Conservation (phyloP, 2,329 filamentous ascomycete genomes). For the Periconia digitata region DNA sequence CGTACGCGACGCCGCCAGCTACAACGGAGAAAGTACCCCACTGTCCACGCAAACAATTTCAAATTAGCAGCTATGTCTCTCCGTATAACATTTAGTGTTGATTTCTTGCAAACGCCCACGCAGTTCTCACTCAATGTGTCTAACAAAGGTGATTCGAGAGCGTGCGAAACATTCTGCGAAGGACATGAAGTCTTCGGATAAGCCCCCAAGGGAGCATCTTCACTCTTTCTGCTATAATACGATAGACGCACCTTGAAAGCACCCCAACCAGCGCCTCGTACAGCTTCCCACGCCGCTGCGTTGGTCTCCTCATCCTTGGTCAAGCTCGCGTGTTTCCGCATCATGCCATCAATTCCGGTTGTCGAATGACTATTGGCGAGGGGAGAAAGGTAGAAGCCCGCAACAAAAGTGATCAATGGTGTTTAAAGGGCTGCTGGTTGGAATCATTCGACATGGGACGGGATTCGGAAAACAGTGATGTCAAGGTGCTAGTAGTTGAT, state of each 20-base stretch:
- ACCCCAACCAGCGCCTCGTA: conserved; percentile 66
- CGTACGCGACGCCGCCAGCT: conserved; percentile 63
- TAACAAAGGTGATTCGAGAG: too few species aligned
- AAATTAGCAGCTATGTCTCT: too few species aligned
- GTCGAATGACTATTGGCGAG: too few species aligned
- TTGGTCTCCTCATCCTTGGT: conserved; percentile 65
- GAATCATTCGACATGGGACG: background rate
- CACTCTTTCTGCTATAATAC: too few species aligned
- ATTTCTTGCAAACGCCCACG: too few species aligned
- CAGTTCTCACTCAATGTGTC: too few species aligned
- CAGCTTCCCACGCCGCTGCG: conserved; percentile 71
- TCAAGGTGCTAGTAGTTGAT: conserved; percentile 19
- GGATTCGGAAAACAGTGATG: conserved; percentile 16
- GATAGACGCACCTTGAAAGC: conserved; percentile 59
- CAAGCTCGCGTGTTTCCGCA: conserved; percentile 60
- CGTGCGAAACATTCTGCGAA: too few species aligned
- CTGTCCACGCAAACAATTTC: conserved; percentile 35
- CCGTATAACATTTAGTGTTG: too few species aligned
- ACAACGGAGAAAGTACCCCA: conserved; percentile 70
- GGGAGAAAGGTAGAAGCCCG: too few species aligned
- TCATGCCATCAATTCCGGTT: conserved; percentile 12
- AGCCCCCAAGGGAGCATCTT: too few species aligned
- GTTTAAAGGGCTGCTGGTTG: background rate
- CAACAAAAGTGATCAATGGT: too few species aligned
- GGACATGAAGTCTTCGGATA: too few species aligned